Evolutionary conservation across 495 filamentous ascomycete genomes (phyloP).

Genomic region (Neurospora intermedia): DNA sequence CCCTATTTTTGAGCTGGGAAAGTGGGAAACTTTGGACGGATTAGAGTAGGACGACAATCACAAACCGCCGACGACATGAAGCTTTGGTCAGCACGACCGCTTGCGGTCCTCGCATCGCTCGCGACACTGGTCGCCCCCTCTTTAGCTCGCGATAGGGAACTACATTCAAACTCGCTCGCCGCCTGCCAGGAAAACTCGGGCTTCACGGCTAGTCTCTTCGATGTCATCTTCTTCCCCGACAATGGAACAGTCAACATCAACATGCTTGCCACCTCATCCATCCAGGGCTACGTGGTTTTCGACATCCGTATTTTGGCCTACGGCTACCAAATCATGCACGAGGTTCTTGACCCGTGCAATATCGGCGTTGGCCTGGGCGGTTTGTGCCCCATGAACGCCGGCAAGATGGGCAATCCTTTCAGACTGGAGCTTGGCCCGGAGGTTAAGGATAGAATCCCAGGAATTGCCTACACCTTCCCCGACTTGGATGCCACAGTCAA

Average conservation of each 20-base stretch:
- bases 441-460: slow-evolving; percentile 57
- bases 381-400: slow-evolving; percentile 88
- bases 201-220: slow-evolving; percentile 76
- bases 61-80: neutral
- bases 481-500: slow-evolving; percentile 85
- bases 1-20: neutral
- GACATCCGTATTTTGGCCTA: slow-evolving; percentile 72
- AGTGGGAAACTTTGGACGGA: neutral
- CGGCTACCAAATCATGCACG: slow-evolving; percentile 56
- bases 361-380: slow-evolving; percentile 45
- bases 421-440: slow-evolving; percentile 48
- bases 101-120: slow-evolving; percentile 26
- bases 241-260: slow-evolving; percentile 62
- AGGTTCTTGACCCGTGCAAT: slow-evolving; percentile 67
- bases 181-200: slow-evolving; percentile 68
- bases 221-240: slow-evolving; percentile 66
- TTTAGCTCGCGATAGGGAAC: slow-evolving; percentile 23
- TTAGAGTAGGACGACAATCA: neutral
- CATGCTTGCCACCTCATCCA: slow-evolving; percentile 74
- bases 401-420: slow-evolving; percentile 65
- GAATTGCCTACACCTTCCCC: slow-evolving; percentile 81
- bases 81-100: slow-evolving; percentile 10
- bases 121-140: slow-evolving; percentile 18
- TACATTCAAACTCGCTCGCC: slow-evolving; percentile 68
- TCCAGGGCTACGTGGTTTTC: slow-evolving; percentile 75